phyloP scores from a whole-genome alignment of 192 early-diverging fungal genomes.

The Entophlyctis luteolus region DNA sequence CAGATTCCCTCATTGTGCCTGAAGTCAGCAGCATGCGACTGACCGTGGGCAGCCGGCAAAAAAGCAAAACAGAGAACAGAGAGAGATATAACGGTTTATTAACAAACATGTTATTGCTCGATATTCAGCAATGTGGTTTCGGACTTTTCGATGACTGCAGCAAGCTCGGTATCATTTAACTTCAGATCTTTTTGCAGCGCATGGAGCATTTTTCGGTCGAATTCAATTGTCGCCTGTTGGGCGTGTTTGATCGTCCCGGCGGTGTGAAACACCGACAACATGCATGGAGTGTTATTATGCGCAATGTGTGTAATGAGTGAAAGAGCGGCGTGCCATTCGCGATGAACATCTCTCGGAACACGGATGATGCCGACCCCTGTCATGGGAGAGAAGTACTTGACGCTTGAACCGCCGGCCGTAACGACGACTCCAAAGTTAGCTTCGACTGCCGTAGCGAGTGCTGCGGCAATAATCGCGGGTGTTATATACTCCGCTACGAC shows the following conservation, averaged over 20 bases:
- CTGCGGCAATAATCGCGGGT: neutral
- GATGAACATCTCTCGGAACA: constrained; percentile 23
- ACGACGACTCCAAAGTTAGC: constrained; percentile 31
- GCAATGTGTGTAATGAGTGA: constrained; percentile 21
- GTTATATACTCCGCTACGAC: constrained; percentile 11
- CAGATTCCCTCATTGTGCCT: too few relatives aligned
- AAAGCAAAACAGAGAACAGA: too few relatives aligned
- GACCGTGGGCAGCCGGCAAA: too few relatives aligned
- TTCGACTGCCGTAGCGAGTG: constrained; percentile 20
- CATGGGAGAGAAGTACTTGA: constrained; percentile 36
- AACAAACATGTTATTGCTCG: too few relatives aligned
- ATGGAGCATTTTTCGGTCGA: neutral
- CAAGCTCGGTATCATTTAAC: too few relatives aligned
- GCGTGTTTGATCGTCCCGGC: constrained; percentile 26
- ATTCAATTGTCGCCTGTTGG: constrained; percentile 10
- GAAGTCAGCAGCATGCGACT: too few relatives aligned
- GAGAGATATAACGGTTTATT: too few relatives aligned
- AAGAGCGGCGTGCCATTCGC: constrained; percentile 31
- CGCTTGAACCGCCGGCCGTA: neutral
- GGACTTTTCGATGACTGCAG: too few relatives aligned
- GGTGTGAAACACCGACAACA: constrained; percentile 28
- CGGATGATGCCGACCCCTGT: constrained; percentile 36
- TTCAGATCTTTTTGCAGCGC: neutral
- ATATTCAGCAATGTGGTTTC: too few relatives aligned
- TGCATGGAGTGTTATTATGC: neutral